Base-by-base conservation (phyloP, 2,329 filamentous ascomycete genomes). In the Alternaria ethzedia region DNA sequence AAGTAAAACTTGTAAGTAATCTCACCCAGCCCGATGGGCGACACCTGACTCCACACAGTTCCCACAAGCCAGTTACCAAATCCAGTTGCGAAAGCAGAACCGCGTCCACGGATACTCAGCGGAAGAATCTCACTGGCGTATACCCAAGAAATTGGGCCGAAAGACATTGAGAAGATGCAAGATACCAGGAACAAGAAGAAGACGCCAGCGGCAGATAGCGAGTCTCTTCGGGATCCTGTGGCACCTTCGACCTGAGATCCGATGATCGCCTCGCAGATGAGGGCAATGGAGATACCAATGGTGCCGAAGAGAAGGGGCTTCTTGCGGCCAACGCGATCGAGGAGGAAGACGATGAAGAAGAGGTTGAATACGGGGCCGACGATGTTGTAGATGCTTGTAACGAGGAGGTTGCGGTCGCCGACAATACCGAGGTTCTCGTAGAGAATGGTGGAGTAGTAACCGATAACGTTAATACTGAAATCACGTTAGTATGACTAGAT, bases 51-150 rank as follows among this genome's bases (percentile, higher is more conserved):
- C 81, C 86, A 89, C 26, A 89, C 80, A 0, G 87, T 88, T 28
- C 85, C 84, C 15, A 89, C 85, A 4, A 87, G 79, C 86, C 86
- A 88, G 68, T 88, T 88, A 2, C 86, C 86, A 47, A 88, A 81
- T 51, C 83, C 86, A 0, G 86, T 87, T 0, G 86, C 85, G 65
- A 88, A 87, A 5, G 86, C 86, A 50, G 84, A 86, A 3, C 87
- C 87, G 21, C 84, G 82, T 6, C 86, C 86, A 30, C 89, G 87
- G 58, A 90, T 90, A 66, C 88, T 87, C 78, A 91, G 86, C 10
- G 89, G 88, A 77, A 79, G 77, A 63, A 91, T 87, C 75, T 91
- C 89, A 15, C 86, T 85, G 74, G 88, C 88, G 75, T 91, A 91
- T 1, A 90, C 83, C 88, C 88, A 90, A 0, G 82, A 84, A 72